phyloP scores from a whole-genome alignment of 2,329 filamentous ascomycete genomes.

The Colletotrichum cereale region DNA sequence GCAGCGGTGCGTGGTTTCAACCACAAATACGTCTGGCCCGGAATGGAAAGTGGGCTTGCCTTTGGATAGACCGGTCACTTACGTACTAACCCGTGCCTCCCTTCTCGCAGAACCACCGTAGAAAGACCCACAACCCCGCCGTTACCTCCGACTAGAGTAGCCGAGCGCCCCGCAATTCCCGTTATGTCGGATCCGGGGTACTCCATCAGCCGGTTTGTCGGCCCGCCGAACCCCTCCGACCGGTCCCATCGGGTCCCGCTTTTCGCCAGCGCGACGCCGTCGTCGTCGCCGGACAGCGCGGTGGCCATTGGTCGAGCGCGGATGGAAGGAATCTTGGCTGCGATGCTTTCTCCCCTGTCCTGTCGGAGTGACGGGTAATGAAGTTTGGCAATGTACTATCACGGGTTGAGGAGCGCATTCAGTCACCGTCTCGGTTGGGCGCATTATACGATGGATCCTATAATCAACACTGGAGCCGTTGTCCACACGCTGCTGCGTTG shows the following conservation, averaged over 20 bases:
- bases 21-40: not conserved
- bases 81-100: not conserved
- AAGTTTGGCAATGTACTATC: not conserved
- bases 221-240: conserved; percentile 5
- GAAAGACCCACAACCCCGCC: conserved; percentile 11
- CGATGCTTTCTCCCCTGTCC: not conserved
- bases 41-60: not conserved
- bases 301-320: not conserved
- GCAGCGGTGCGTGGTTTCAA: conserved; percentile 3
- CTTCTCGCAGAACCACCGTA: not conserved
- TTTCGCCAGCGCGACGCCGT: not conserved
- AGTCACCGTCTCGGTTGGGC: not conserved
- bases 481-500: not conserved
- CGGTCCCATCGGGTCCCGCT: not conserved
- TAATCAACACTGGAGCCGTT: too few relatives aligned
- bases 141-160: not conserved
- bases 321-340: conserved; percentile 21
- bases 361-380: conserved; percentile 17
- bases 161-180: conserved; percentile 30
- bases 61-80: not conserved
- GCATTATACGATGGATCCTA: not conserved
- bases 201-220: conserved; percentile 21
- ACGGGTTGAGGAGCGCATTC: not conserved
- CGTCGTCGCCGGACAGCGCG: not conserved
- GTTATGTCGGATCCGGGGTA: conserved; percentile 17